Evolutionary conservation across 192 early-diverging fungal genomes (phyloP).

Genomic region (Polychytrium aggregatum): DNA sequence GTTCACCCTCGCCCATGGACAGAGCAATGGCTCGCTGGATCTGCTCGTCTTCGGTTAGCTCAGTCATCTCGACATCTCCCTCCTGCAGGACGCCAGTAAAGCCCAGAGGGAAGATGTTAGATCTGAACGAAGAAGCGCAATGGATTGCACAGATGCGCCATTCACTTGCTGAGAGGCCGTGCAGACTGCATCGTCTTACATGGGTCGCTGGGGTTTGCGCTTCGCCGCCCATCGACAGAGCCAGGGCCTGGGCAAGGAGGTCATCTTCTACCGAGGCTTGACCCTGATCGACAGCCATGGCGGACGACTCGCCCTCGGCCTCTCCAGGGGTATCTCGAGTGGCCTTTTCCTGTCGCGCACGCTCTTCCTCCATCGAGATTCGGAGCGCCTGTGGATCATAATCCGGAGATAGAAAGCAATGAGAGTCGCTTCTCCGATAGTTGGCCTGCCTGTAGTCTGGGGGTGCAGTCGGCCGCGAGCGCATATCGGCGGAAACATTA

Average conservation of each 20-base stretch:
- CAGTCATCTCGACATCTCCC: constrained; percentile 59
- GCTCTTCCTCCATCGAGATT: constrained; percentile 94
- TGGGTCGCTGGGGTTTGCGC: too few relatives aligned
- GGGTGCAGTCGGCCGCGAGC: too few relatives aligned
- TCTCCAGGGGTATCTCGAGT: constrained; percentile 23
- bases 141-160: too few relatives aligned
- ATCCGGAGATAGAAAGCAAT: too few relatives aligned
- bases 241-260: constrained; percentile 54
- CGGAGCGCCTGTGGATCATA: constrained; percentile 55
- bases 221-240: constrained; percentile 48
- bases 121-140: too few relatives aligned
- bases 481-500: too few relatives aligned
- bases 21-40: constrained; percentile 59
- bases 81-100: too few relatives aligned
- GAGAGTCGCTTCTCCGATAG: too few relatives aligned
- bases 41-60: constrained; percentile 65
- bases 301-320: constrained; percentile 9
- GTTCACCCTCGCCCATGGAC: constrained; percentile 52
- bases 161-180: too few relatives aligned
- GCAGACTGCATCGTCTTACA: too few relatives aligned
- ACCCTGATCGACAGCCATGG: constrained; percentile 10
- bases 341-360: constrained; percentile 65
- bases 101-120: too few relatives aligned
- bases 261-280: constrained; percentile 40
- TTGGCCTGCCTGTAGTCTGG: too few relatives aligned